Base-by-base conservation (phyloP, 2,329 filamentous ascomycete genomes). In the Phyllachora maydis region DNA sequence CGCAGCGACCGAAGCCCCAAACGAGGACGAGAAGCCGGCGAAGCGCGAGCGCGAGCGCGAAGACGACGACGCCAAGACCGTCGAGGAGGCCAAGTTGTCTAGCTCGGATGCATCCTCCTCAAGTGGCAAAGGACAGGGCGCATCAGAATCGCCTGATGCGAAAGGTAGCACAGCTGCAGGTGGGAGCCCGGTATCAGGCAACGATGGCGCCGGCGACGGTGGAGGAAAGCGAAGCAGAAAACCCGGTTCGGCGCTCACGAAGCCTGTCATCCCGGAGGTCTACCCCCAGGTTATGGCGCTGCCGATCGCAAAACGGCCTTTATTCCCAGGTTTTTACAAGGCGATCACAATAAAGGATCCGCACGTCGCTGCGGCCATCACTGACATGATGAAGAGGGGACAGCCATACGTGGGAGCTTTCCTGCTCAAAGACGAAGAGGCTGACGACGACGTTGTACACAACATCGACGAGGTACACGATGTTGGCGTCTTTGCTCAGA, bases 301-400 rank as follows among this genome's bases (percentile, higher is more conserved):
- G 26, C 88, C 88, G 6, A 93, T 98, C 38, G 77, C 81, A 14
- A 82, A 90, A 46, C 65, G 88, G 25, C 88, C 88, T 8, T 56
- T 98, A 8, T 98, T 95, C 49, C 88, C 88, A 1, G 88, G 88
- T 2, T 98, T 95, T 50, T 98, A 98, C 56, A 98, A 98, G 51
- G 85, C 88, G 7, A 88, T 98, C 35, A 98, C 85, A 4, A 91
- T 98, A 35, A 74, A 79, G 42, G 82, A 98, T 40, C 78, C 77
- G 11, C 77, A 88, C 36, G 88, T 98, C 17, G 76, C 83, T 9
- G 70, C 72, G 18, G 88, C 88, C 12, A 91, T 98, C 34, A 76
- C 83, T 28, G 90, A 98, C 43, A 88, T 92, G 62, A 79, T 95
- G 45, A 92, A 91, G 59, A 65, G 85, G 24, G 88, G 88, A 1